Evolutionary conservation across 192 early-diverging fungal genomes (phyloP), one percentile per base, ranked within the genome.

Genomic region (Gamsiella multidivaricata): DNA sequence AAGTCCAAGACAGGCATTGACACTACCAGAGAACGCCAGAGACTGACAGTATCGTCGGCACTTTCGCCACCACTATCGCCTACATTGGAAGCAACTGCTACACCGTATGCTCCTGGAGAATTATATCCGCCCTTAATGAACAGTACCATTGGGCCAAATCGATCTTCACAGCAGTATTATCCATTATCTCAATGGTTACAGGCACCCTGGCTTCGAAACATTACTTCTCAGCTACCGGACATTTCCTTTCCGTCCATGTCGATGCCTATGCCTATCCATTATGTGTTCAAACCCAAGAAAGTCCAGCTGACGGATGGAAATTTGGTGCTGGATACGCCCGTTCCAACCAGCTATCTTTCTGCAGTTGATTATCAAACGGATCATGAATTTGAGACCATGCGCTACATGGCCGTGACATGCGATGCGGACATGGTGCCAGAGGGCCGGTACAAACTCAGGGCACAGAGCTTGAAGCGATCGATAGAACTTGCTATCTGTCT

Each of bases 401-500:
- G 90, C 6, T 93, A 93, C 60, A 92, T 91, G 28, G 91, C 91
- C 0, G 85, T 83, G 18, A 92, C 91, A 1, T 92, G 89, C 56
- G 87, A 89, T 70, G 86, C 88, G 0, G 74, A 87, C 37, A 69
- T 86, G 52, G 91, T 94, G 56, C 52, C 80, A 0, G 57, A 83
- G 22, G 66, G 83, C 18, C 83, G 87, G 5, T 94, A 91, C 78
- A 82, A 79, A 15, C 80, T 94, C 18, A 56, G 93, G 51, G 93
- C 84, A 54, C 85, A 88, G 26, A 81, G 90, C 23, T 81, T 89
- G 63, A 82, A 87, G 31, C 85, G 94, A 61, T 61, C 87, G 31
- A 94, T 95, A 1, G 95, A 97, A 78, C 69, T 97, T n/a, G 94
- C 94, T 54, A 90, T 96, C 49, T 94, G 96, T 43, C 82, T 97